Evolutionary conservation across 345 rosid species (phyloP), one percentile per base, ranked within the genome.

Genomic region (Acer saccharum): DNA sequence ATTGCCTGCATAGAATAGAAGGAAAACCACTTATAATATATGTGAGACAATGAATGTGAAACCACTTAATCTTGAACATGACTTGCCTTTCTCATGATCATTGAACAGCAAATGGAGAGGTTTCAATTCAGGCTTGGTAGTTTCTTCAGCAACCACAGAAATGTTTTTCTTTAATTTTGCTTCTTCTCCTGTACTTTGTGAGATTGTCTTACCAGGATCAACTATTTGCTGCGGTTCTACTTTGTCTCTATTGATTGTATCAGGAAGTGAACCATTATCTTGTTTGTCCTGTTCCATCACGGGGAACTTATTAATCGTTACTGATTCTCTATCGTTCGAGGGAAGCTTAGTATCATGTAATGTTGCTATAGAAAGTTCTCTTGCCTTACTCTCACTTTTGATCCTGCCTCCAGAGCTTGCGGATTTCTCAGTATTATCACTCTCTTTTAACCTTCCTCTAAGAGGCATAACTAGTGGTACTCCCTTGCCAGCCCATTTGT

Each of bases 401-500:
- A 81, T 74, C 77, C 79, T 29, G 78, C 83, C 84, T 25, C 75
- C 68, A 69, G 81, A 48, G 72, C 85, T 83, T 12, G 46, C 77
- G 74, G 70, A 75, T 70, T 84, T 84, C 71, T 84, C 83, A 21
- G 82, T 65, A 73, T 80, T 86, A 58, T 77, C 79, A 82, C 82
- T 85, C 72, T 82, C 88, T 75, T 81, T 85, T 57, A 27, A 76
- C 72, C 86, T 84, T 16, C 87, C 84, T 81, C 87, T 84, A 20
- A 80, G 76, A 65, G 91, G 81, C 85, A 83, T 71, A 12, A 44
- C 75, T 41, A 87, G n/a, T 12, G 94, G 94, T 23, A 85, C 81
- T 65, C 94, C 94, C 68, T 89, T 87, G 84, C 90, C 86, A 65
- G 92, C 96, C 99, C 99, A 95, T 83, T 90, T 95, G 85, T 90